These are phyloP conservation scores for Hysterangium stoloniferum DNA, from an alignment of 768 basidiomycete species.

Conservation along the genomic window DNA sequence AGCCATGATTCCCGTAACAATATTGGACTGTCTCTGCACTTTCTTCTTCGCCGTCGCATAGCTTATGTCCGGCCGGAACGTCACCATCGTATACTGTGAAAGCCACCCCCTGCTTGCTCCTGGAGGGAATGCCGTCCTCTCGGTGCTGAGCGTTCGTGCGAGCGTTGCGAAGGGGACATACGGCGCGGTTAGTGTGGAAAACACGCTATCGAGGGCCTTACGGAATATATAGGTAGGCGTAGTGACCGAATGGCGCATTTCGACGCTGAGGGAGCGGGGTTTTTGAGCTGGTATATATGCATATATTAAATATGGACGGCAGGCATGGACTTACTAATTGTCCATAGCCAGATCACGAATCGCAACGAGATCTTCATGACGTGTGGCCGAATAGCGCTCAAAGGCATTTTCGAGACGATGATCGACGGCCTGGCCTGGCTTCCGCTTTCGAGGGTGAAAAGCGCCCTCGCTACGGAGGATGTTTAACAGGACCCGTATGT, in stretches of 20 bases:
- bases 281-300: background rate
- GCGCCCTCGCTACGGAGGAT: conserved; percentile 59
- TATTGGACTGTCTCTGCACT: conserved; percentile 58
- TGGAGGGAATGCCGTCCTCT: conserved; percentile 38
- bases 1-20: conserved; percentile 48
- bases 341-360: conserved; percentile 91
- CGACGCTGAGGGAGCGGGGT: conserved; percentile 45
- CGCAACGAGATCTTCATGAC: conserved; percentile 84
- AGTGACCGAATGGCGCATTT: conserved; percentile 91
- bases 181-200: conserved; percentile 20
- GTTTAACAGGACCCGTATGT: conserved; percentile 81
- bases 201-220: conserved; percentile 69
- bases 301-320: background rate
- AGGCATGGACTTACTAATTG: conserved; percentile 73
- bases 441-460: conserved; percentile 41
- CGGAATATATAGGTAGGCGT: conserved; percentile 72
- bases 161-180: conserved; percentile 43
- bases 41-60: conserved; percentile 75
- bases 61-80: conserved; percentile 94
- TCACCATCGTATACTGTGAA: conserved; percentile 95
- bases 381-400: conserved; percentile 66
- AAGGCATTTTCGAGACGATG: conserved; percentile 57
- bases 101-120: conserved; percentile 71
- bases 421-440: conserved; percentile 38
- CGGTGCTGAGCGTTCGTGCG: conserved; percentile 11